Base-by-base conservation (phyloP, 1,139 yeast species). In the Lodderomyces parapsilosis region DNA sequence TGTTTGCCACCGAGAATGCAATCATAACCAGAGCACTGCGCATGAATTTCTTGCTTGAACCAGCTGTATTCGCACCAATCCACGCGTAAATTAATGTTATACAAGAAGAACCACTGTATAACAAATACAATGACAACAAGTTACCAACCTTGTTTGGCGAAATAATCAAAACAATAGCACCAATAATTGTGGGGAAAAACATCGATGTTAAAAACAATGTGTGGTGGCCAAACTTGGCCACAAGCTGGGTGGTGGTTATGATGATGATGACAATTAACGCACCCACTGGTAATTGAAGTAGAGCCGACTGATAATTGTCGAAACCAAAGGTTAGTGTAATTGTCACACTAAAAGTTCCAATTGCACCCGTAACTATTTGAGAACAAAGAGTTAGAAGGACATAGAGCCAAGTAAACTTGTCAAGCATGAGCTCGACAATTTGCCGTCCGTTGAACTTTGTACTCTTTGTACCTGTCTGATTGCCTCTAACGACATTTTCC, bases 271-370 rank as follows among this genome's bases (percentile, higher is more conserved):
- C 58, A 13, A 69, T 66, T 6, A 68, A 54, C 2, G 62, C 61
- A 2, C 75, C 74, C 5, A 66, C 61, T 1, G 76, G 75, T 55
- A 69, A 58, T 50, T 70, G 74, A 54, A 69, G 62, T 30, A 70
- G 55, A 1, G 75, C 71, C 2, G 74, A 60, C 43, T 63, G 49
- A 43, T 64, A 57, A 43, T 40, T 50, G 41, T 55, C 53, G 43
- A 65, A 69, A 2, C 74, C 75, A 50, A 70, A 67, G 25, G 68
- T 54, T 14, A 61, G 58, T 13, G 69, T 69, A 11, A 70, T 64
- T 1, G 73, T 66, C 7, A 68, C 72, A 45, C 72, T 65, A 43
- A 69, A 70, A 1, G 73, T 63, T 14, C 63, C 64, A 25, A 70
- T 62, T 2, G 73, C 71, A 8, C 76, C 76, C 2, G 74, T 68